A percentile compares a stretch with the other conserved stretches of the same genome.
Conservation (phyloP, 768 basidiomycete species). For the Auriculariales sp. region DNA sequence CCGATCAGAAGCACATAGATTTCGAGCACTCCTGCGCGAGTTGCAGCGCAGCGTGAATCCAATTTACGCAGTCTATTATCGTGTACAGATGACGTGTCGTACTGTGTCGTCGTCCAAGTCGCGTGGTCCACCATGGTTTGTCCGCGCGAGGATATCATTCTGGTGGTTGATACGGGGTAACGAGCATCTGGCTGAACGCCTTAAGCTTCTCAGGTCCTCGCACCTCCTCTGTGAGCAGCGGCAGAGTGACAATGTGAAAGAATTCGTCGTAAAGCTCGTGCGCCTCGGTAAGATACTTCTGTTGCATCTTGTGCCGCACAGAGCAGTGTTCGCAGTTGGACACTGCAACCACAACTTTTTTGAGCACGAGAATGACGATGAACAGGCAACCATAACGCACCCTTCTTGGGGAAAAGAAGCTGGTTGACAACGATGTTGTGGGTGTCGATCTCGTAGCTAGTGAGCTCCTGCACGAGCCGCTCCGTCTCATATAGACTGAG, state of each 20-base stretch:
- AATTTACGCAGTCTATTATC: no score
- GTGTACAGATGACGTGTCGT: no score
- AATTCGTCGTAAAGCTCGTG: slow-evolving; percentile 97
- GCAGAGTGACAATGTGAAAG: slow-evolving; percentile 92
- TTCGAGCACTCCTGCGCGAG: no score
- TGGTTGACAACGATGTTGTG: slow-evolving; percentile 99
- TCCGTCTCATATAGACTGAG: slow-evolving; percentile 97
- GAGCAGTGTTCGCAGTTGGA: slow-evolving; percentile 93
- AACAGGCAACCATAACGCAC: slow-evolving; percentile 28
- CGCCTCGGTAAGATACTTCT: slow-evolving; percentile 92
- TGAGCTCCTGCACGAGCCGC: slow-evolving; percentile 89
- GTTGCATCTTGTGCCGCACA: slow-evolving; percentile 94
- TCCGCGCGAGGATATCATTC: slow-evolving; percentile 9
- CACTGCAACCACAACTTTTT: slow-evolving; percentile 26
- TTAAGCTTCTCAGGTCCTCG: slow-evolving; percentile 87
- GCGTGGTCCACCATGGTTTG: no score
- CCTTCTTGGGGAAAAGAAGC: slow-evolving; percentile 80
- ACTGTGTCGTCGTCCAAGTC: no score
- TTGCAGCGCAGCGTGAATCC: no score
- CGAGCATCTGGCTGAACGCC: slow-evolving; percentile 86
- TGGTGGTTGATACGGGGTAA: slow-evolving; percentile 56
- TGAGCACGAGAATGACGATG: not conserved
- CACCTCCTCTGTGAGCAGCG: slow-evolving; percentile 91
- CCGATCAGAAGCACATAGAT: no score
- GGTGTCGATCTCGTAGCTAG: slow-evolving; percentile 90